Evolutionary conservation across 306 rosid genomes (phyloP).

Genomic region (barrel medic (Medicago truncatula)): MtrunA17r5.0-ANR NC_053044.1:32093001-32093500

Average conservation of each 20-base stretch:
- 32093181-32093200: too few species aligned
- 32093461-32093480: constrained; percentile 73
- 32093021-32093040: background rate
- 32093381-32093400: constrained; percentile 89
- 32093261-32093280: constrained; percentile 81
- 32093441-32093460: constrained; percentile 85
- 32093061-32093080: too few species aligned
- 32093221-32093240: background rate
- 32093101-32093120: too few species aligned
- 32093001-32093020: background rate
- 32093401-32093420: constrained; percentile 89
- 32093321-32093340: constrained; percentile 53
- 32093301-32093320: constrained; percentile 60
- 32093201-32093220: too few species aligned
- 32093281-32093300: constrained; percentile 70
- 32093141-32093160: too few species aligned
- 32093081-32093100: too few species aligned
- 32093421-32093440: constrained; percentile 88
- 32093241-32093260: constrained; percentile 84
- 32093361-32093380: constrained; percentile 76
- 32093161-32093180: too few species aligned
- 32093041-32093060: background rate
- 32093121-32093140: too few species aligned
- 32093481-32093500: constrained; percentile 65
- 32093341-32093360: constrained; percentile 92